Evolutionary conservation across 495 filamentous ascomycete species (phyloP).

Genomic region (Trichoderma virens): DNA sequence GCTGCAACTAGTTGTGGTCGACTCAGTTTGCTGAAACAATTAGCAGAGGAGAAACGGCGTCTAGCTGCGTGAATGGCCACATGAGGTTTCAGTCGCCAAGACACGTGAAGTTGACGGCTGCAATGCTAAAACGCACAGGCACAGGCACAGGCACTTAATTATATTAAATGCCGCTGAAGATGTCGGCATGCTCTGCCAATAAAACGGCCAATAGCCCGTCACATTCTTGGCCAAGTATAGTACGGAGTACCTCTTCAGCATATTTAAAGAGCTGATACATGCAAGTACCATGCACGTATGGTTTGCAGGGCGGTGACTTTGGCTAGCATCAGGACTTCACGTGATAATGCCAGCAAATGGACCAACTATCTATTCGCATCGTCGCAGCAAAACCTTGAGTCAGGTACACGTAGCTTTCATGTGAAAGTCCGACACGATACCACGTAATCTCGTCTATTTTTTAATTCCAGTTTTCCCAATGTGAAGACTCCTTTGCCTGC

Average conservation of each 20-base stretch:
- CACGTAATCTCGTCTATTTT: not conserved
- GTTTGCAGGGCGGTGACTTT: slow-evolving; percentile 1
- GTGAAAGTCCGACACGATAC: not conserved
- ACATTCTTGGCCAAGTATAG: too few relatives aligned
- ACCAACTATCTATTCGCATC: not conserved
- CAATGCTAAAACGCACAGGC: too few relatives aligned
- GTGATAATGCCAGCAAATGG: not conserved
- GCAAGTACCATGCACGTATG: not conserved
- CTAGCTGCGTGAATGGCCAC: not conserved
- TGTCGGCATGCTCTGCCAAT: too few relatives aligned
- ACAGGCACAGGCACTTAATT: too few relatives aligned
- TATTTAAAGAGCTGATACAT: not conserved
- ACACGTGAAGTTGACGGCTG: too few relatives aligned
- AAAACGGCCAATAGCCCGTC: too few relatives aligned
- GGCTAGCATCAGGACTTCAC: not conserved
- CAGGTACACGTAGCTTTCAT: not conserved
- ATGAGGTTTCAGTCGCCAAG: too few relatives aligned
- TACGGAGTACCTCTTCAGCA: not conserved
- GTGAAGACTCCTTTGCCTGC: not conserved
- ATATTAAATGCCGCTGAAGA: too few relatives aligned
- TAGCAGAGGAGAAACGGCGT: not conserved
- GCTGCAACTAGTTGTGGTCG: not conserved
- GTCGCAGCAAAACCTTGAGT: not conserved
- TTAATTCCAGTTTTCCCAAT: not conserved
- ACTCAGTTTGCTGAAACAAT: not conserved